Evolutionary conservation across 768 basidiomycete genomes (phyloP).

Genomic region (Daedaleopsis nitida): DNA sequence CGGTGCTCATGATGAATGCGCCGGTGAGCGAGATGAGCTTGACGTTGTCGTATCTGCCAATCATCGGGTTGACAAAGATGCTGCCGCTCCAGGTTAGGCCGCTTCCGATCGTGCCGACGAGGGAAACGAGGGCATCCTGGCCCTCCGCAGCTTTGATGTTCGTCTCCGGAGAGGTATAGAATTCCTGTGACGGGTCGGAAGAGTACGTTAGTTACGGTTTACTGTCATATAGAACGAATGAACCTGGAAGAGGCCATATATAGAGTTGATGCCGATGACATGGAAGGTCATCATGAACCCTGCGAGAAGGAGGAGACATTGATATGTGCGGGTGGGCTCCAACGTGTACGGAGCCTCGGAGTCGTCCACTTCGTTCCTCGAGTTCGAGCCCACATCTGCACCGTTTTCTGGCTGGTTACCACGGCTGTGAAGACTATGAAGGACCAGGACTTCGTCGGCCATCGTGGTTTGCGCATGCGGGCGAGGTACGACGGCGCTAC

Average conservation of each 20-base stretch:
- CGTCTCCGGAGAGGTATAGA: conserved; percentile 42
- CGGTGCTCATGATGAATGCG: conserved; percentile 43
- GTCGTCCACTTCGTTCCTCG: not conserved
- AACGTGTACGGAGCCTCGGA: not conserved
- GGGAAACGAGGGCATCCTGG: conserved; percentile 43
- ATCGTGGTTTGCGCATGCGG: conserved; percentile 9
- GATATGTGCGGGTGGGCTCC: conserved; percentile 37
- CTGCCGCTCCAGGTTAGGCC: conserved; percentile 50
- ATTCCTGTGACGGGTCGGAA: conserved; percentile 35
- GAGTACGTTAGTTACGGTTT: not conserved
- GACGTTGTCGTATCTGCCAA: conserved; percentile 36
- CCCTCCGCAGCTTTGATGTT: conserved; percentile 38
- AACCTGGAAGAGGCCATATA: conserved; percentile 48
- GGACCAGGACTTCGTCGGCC: not conserved
- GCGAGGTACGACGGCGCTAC: conserved; percentile 5
- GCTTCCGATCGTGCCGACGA: conserved; percentile 45
- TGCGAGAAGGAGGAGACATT: conserved; percentile 38
- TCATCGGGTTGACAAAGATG: conserved; percentile 44
- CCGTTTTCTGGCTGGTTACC: not conserved
- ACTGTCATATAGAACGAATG: not conserved
- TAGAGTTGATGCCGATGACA: conserved; percentile 45
- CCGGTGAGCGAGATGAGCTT: conserved; percentile 40
- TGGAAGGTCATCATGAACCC: conserved; percentile 50
- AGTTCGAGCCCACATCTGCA: not conserved
- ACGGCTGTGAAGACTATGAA: conserved; percentile 4